Conservation (phyloP, 2,329 filamentous ascomycete genomes). For the Thelonectria olida region DNA sequence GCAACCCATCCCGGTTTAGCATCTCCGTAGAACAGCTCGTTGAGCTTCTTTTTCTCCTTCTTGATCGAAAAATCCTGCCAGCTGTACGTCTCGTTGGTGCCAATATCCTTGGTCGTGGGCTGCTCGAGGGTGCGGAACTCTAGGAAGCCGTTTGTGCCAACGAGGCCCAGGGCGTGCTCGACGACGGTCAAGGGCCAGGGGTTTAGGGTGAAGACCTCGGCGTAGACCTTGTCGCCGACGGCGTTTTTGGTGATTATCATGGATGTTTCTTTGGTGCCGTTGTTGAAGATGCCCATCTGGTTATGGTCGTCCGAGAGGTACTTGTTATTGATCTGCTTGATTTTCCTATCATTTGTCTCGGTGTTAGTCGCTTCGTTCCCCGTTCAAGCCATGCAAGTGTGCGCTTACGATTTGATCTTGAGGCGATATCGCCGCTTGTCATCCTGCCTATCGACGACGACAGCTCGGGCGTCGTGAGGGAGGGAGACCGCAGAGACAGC, state of each 20-base stretch:
- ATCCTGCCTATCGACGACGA: not conserved
- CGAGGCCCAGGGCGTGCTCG: slow-evolving; percentile 20
- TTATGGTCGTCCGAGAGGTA: slow-evolving; percentile 6
- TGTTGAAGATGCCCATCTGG: slow-evolving; percentile 12
- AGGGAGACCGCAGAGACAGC: not conserved
- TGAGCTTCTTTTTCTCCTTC: not conserved
- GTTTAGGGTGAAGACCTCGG: not conserved
- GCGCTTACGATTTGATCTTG: slow-evolving; percentile 16
- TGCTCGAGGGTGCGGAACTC: slow-evolving; percentile 5
- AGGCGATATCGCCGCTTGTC: slow-evolving; percentile 6
- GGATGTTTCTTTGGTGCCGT: not conserved
- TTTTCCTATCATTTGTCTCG: not conserved
- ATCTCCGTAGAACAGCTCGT: slow-evolving; percentile 8
- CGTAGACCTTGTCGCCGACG: not conserved
- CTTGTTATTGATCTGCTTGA: slow-evolving; percentile 4
- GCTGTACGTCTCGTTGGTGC: not conserved
- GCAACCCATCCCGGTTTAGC: slow-evolving; percentile 26
- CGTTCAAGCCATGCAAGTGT: not conserved
- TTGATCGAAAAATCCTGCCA: slow-evolving; percentile 20
- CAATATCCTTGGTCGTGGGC: not conserved
- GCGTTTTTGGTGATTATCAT: slow-evolving; percentile 1
- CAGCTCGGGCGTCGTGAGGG: not conserved
- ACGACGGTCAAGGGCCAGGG: slow-evolving; percentile 10
- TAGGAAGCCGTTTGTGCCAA: slow-evolving; percentile 17
- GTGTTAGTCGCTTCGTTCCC: not conserved